Evolutionary conservation across 2,329 filamentous ascomycete genomes (phyloP).

Genomic region (Exophiala dermatitidis): DNA sequence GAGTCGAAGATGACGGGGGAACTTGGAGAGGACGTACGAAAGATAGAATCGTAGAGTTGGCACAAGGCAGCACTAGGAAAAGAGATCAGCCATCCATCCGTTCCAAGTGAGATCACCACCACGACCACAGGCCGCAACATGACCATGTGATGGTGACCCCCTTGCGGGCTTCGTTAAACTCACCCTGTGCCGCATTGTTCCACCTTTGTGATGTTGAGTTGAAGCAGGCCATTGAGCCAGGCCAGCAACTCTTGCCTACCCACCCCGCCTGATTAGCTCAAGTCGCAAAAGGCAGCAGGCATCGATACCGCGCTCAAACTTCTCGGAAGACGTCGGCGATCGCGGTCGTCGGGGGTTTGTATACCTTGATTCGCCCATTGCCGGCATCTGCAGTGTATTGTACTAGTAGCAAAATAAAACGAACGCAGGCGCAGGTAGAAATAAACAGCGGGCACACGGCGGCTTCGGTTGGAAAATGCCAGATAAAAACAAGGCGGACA

Average conservation of each 20-base stretch:
- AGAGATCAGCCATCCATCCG: constrained; percentile 4
- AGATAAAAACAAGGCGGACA: background rate
- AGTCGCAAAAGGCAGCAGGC: no score
- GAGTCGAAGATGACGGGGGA: background rate
- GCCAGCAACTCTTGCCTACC: constrained; percentile 85
- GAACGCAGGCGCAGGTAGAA: background rate
- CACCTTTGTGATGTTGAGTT: constrained; percentile 97
- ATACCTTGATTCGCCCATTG: constrained; percentile 61
- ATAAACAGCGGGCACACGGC: background rate
- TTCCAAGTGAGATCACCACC: no score
- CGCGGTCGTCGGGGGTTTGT: background rate
- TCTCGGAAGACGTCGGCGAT: background rate
- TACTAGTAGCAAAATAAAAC: background rate
- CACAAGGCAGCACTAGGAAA: constrained; percentile 61
- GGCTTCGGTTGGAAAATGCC: background rate
- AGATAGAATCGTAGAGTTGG: constrained; percentile 98
- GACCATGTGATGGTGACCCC: no score
- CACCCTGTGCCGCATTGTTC: constrained; percentile 99
- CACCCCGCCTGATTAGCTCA: no score
- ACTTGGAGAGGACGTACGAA: constrained; percentile 47
- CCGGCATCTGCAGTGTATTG: constrained; percentile 26
- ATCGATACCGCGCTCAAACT: background rate
- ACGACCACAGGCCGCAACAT: no score
- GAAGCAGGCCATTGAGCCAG: constrained; percentile 96
- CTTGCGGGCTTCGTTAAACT: constrained; percentile 26